A percentile compares a stretch with the other conserved stretches of the same genome.
Conservation (phyloP, 345 rosid genomes). For the Reutealis trisperma region DNA sequence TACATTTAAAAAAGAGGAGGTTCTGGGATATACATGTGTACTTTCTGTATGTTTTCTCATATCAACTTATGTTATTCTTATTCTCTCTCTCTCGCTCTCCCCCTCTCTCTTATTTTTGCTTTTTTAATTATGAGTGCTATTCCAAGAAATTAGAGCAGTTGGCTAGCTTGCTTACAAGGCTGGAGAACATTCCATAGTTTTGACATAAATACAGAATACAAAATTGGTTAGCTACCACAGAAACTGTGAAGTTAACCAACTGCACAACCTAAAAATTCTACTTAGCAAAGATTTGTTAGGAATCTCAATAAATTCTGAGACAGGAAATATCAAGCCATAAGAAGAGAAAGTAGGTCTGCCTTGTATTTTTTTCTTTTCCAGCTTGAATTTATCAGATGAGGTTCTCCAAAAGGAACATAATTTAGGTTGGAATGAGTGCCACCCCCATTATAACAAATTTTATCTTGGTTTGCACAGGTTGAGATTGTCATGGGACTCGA, state of each 20-base stretch:
- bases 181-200: not conserved
- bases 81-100: no score
- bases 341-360: not conserved
- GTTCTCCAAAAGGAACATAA: not conserved
- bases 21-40: not conserved
- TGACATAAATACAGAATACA: not conserved
- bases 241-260: no score
- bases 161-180: not conserved
- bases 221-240: slow-evolving; percentile 1
- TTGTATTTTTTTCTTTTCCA: not conserved
- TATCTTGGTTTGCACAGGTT: slow-evolving; percentile 37
- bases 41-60: not conserved
- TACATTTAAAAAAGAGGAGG: not conserved
- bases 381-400: not conserved
- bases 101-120: not conserved
- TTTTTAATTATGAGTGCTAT: not conserved
- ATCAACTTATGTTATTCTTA: not conserved
- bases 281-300: not conserved
- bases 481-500: slow-evolving; percentile 81
- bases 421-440: not conserved
- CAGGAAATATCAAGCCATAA: not conserved
- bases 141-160: not conserved
- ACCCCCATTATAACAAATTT: not conserved
- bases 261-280: no score
- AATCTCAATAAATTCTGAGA: not conserved